Conservation (phyloP, 2,329 filamentous ascomycete species). For the Elsinoe ampelina region DNA sequence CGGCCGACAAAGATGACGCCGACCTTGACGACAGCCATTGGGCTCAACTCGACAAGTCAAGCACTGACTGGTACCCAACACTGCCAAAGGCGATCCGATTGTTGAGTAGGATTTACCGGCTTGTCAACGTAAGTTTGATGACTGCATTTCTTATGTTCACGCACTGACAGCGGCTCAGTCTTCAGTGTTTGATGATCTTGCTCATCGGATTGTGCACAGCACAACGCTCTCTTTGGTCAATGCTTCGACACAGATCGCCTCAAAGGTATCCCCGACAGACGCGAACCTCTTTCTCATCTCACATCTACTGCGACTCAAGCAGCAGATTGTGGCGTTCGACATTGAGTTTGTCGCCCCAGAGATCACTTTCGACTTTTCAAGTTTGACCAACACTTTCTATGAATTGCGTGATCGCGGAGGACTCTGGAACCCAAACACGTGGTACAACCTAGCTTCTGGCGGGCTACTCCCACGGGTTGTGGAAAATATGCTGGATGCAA, state of each 20-base stretch:
- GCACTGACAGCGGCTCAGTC: slow-evolving; percentile 36
- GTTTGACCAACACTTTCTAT: slow-evolving; percentile 56
- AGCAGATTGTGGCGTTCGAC: slow-evolving; percentile 90
- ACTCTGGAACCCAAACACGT: slow-evolving; percentile 55
- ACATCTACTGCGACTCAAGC: slow-evolving; percentile 89
- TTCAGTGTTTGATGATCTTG: slow-evolving; percentile 61
- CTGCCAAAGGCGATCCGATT: slow-evolving; percentile 59
- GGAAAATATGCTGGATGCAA: slow-evolving; percentile 63
- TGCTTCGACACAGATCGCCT: slow-evolving; percentile 58
- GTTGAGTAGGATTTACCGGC: slow-evolving; percentile 58
- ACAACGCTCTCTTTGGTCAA: slow-evolving; percentile 74
- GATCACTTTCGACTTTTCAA: slow-evolving; percentile 57
- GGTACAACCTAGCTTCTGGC: slow-evolving; percentile 45
- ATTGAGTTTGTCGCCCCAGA: slow-evolving; percentile 67
- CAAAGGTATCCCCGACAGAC: slow-evolving; percentile 57
- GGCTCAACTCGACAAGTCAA: slow-evolving; percentile 16
- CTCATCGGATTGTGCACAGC: slow-evolving; percentile 78
- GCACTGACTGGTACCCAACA: slow-evolving; percentile 56
- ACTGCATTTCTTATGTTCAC: slow-evolving; percentile 15
- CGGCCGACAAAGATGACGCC: slow-evolving; percentile 43
- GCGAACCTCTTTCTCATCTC: slow-evolving; percentile 88
- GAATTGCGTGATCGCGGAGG: slow-evolving; percentile 56
- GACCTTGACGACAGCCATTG: slow-evolving; percentile 45
- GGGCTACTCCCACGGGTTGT: slow-evolving; percentile 56
- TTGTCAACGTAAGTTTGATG: slow-evolving; percentile 49